phyloP scores from a whole-genome alignment of 2,329 filamentous ascomycete genomes.

The Penicillium sumatraense region DNA sequence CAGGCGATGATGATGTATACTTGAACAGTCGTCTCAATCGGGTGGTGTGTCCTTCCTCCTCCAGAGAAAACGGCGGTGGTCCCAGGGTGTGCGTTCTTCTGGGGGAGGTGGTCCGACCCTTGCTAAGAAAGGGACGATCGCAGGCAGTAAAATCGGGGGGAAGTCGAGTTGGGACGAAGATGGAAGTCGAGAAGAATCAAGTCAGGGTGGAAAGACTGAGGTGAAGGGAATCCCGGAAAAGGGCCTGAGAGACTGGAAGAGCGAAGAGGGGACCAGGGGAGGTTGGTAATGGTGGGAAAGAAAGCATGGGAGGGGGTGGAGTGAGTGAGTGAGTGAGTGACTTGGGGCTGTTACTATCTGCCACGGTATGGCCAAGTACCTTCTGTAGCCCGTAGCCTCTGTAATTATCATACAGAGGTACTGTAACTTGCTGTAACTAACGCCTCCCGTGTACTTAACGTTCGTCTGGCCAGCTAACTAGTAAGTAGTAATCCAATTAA shows the following conservation, averaged over 20 bases:
- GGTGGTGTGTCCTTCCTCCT: background rate
- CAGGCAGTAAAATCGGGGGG: conserved; percentile 17
- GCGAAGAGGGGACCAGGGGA: background rate
- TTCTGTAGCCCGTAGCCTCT: too few relatives aligned
- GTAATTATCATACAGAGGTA: too few relatives aligned
- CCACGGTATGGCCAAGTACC: background rate
- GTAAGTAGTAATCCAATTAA: too few relatives aligned
- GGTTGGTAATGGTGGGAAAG: background rate
- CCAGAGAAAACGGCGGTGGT: background rate
- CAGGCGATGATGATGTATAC: background rate
- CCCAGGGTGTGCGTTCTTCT: background rate
- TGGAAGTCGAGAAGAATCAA: background rate
- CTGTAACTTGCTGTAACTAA: too few relatives aligned
- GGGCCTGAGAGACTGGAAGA: too few relatives aligned
- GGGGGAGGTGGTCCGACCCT: conserved; percentile 9
- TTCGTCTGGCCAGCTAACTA: too few relatives aligned
- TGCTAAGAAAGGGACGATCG: conserved; percentile 10
- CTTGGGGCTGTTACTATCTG: conserved; percentile 12
- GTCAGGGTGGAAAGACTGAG: background rate
- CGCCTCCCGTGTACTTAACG: too few relatives aligned
- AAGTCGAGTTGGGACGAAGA: background rate
- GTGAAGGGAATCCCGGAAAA: too few relatives aligned
- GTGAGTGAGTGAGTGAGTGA: conserved; percentile 11
- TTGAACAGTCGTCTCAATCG: conserved; percentile 1
- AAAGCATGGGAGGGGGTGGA: conserved; percentile 13